These are phyloP conservation scores for Epichloe gansuensis DNA, from an alignment of 2,329 filamentous ascomycete genomes.

Conservation along the genomic window DNA sequence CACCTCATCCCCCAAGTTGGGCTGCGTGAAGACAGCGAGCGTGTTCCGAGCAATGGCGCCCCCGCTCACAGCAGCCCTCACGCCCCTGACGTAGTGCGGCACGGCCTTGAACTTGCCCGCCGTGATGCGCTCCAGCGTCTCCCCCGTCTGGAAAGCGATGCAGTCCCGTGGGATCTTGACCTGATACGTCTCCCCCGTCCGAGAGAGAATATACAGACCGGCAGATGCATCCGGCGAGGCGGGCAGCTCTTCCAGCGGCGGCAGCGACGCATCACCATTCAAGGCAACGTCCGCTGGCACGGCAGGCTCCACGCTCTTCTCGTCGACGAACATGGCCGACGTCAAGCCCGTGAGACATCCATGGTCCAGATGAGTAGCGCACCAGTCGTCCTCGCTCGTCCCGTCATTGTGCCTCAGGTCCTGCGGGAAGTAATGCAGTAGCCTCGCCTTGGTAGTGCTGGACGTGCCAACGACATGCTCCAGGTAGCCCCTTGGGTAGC, in stretches of 20 bases:
- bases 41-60: conserved; percentile 66
- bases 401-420: conserved; percentile 17
- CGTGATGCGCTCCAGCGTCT: conserved; percentile 83
- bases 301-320: conserved; percentile 33
- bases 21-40: conserved; percentile 92
- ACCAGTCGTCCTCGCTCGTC: conserved; percentile 73
- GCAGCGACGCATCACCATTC: conserved; percentile 18
- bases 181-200: conserved; percentile 71
- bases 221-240: conserved; percentile 70
- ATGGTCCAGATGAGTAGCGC: conserved; percentile 79
- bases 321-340: conserved; percentile 91
- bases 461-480: conserved; percentile 78
- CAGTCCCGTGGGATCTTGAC: conserved; percentile 84
- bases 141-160: conserved; percentile 91
- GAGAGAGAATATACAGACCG: conserved; percentile 87
- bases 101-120: conserved; percentile 86
- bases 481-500: conserved; percentile 66
- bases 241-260: conserved; percentile 56
- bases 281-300: conserved; percentile 15
- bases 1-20: conserved; percentile 71
- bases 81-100: conserved; percentile 85
- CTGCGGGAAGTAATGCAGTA: conserved; percentile 85
- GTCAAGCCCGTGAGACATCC: conserved; percentile 90
- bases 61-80: conserved; percentile 39
- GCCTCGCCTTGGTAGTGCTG: conserved; percentile 76